These are phyloP conservation scores for Juglanconis sp. DNA, from an alignment of 2,329 filamentous ascomycete genomes.

Conservation along the genomic window DNA sequence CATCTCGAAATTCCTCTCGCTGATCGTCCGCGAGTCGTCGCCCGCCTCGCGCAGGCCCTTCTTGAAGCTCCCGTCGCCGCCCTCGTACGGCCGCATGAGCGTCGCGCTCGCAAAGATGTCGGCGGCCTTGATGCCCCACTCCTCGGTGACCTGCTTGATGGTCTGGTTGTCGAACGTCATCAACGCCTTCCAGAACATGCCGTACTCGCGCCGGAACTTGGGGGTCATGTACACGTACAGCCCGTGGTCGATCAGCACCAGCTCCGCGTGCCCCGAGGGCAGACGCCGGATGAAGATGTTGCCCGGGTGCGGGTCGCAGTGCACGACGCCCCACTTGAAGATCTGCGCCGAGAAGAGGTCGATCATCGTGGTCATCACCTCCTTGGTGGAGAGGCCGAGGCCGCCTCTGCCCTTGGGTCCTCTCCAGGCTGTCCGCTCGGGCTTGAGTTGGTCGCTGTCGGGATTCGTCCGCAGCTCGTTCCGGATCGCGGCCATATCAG, in stretches of 20 bases:
- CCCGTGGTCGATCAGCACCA: constrained; percentile 95
- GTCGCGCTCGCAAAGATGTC: constrained; percentile 92
- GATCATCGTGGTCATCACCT: constrained; percentile 95
- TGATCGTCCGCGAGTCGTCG: constrained; percentile 43
- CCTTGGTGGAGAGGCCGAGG: constrained; percentile 75
- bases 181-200: constrained; percentile 87
- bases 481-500: constrained; percentile 46
- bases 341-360: constrained; percentile 97
- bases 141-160: constrained; percentile 65
- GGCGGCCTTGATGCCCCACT: constrained; percentile 85
- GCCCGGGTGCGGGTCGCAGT: constrained; percentile 95
- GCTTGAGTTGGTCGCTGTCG: constrained; percentile 65
- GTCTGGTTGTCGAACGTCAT: constrained; percentile 90
- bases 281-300: constrained; percentile 94
- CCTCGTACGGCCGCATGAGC: constrained; percentile 84
- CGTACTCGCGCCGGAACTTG: constrained; percentile 81
- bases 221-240: constrained; percentile 90
- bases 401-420: constrained; percentile 72
- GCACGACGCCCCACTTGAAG: constrained; percentile 93
- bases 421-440: constrained; percentile 74
- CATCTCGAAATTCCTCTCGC: constrained; percentile 84
- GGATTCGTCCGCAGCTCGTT: constrained; percentile 48
- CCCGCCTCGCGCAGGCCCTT: constrained; percentile 61
- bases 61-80: constrained; percentile 68
- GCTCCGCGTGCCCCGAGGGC: constrained; percentile 76